phyloP scores from a whole-genome alignment of 352 stramenopile genomes.

The Peronospora destructor region DNA sequence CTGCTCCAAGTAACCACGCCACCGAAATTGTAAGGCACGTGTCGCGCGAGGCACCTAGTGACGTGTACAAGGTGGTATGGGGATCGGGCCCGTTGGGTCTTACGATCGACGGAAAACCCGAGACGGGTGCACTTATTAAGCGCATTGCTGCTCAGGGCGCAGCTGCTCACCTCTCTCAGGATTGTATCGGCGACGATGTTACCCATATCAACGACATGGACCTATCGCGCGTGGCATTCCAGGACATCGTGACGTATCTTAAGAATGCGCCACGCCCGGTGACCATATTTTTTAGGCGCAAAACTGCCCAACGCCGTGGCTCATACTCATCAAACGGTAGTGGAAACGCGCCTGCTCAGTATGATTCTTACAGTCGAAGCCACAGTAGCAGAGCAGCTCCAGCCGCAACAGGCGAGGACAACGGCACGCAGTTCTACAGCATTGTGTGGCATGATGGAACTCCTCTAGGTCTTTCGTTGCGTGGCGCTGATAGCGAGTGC shows the following conservation, averaged over 20 bases:
- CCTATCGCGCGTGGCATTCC: conserved; percentile 60
- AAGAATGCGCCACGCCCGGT: conserved; percentile 75
- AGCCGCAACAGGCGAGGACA: conserved; percentile 25
- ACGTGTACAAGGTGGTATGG: conserved; percentile 80
- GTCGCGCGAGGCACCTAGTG: conserved; percentile 27
- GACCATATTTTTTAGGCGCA: conserved; percentile 69
- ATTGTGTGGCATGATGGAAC: conserved; percentile 77
- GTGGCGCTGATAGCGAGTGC: conserved; percentile 54
- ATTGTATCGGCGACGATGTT: conserved; percentile 74
- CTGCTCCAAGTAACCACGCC: conserved; percentile 13
- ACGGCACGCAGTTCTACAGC: conserved; percentile 67
- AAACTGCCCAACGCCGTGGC: conserved; percentile 22
- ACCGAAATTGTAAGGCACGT: conserved; percentile 32
- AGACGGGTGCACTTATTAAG: conserved; percentile 73
- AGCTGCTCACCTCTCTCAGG: conserved; percentile 63
- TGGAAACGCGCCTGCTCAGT: conserved; percentile 28
- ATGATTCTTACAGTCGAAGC: conserved; percentile 38
- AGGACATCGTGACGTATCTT: conserved; percentile 71
- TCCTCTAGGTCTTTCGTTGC: conserved; percentile 67
- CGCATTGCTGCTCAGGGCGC: conserved; percentile 68
- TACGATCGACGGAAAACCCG: conserved; percentile 70
- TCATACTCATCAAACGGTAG: conserved; percentile 40
- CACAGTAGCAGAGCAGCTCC: conserved; percentile 27
- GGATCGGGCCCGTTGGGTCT: conserved; percentile 64
- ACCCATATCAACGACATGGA: conserved; percentile 86